Evolutionary conservation across 805 yeast species (phyloP).

Genomic region (Yarrowia osloensis): DNA sequence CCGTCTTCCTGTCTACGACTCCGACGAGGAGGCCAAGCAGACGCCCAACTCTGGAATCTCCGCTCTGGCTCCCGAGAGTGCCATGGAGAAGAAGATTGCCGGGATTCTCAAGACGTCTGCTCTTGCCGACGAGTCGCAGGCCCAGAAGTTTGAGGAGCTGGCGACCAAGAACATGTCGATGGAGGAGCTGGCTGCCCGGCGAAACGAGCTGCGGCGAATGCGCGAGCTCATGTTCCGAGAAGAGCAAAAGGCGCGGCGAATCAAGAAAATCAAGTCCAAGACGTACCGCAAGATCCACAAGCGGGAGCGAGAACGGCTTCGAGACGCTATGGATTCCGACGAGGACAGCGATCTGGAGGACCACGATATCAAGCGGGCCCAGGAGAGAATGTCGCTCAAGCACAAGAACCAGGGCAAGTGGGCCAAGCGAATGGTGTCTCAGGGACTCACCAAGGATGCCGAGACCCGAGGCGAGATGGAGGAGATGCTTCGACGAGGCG

Average conservation of each 20-base stretch:
- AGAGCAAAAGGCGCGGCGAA: constrained; percentile 83
- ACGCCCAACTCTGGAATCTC: constrained; percentile 57
- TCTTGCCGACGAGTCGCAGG: constrained; percentile 68
- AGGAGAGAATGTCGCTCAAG: constrained; percentile 87
- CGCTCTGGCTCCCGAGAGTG: constrained; percentile 51
- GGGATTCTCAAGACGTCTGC: constrained; percentile 63
- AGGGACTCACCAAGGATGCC: constrained; percentile 87
- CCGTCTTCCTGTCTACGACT: constrained; percentile 45
- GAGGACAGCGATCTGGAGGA: constrained; percentile 58
- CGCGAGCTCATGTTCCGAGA: constrained; percentile 96
- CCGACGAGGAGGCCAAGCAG: constrained; percentile 44
- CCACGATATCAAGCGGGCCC: constrained; percentile 74
- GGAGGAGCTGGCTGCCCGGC: constrained; percentile 75
- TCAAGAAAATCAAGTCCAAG: constrained; percentile 94
- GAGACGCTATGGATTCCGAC: constrained; percentile 60
- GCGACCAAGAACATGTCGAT: constrained; percentile 78
- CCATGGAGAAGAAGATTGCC: constrained; percentile 67
- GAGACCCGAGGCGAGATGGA: constrained; percentile 86
- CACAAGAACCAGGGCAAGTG: constrained; percentile 87
- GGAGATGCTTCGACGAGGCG: constrained; percentile 90
- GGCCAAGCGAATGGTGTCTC: constrained; percentile 87
- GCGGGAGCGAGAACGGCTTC: constrained; percentile 73
- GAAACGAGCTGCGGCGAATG: constrained; percentile 84
- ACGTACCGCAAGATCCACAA: constrained; percentile 82
- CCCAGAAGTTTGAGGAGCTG: constrained; percentile 83